These are phyloP conservation scores for Canna indica DNA, from an alignment of 176 grass and related monocot genomes.

Conservation along the genomic window DNA sequence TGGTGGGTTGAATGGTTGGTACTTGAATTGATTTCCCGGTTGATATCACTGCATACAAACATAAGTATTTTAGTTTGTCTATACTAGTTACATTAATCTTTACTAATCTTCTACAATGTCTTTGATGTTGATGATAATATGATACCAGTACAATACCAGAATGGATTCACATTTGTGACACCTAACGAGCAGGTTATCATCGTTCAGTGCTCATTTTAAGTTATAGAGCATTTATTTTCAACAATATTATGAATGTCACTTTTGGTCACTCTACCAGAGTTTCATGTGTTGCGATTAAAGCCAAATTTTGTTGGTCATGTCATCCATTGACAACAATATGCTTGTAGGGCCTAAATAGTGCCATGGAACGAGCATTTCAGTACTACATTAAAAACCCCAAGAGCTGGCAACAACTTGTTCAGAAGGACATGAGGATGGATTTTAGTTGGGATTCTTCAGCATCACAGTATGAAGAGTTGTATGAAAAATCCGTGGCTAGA, in stretches of 20 bases:
- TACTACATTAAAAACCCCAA: constrained; percentile 64
- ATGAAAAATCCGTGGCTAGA: constrained; percentile 48
- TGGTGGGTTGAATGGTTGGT: constrained; percentile 95
- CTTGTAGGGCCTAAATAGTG: constrained; percentile 49
- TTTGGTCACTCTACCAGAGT: not conserved
- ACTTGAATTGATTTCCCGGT: not conserved
- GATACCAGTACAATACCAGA: constrained; percentile 49
- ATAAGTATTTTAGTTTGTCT: constrained; percentile 13
- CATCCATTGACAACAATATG: not conserved
- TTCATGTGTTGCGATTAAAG: not conserved
- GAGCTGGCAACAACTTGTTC: constrained; percentile 60
- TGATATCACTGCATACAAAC: not conserved
- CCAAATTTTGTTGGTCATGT: not conserved
- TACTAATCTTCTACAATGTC: constrained; percentile 71
- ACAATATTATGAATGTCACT: not conserved
- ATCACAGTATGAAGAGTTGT: constrained; percentile 75
- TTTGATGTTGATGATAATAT: constrained; percentile 65
- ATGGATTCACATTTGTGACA: constrained; percentile 83
- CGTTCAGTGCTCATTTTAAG: not conserved
- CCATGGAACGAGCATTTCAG: constrained; percentile 65
- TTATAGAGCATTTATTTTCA: not conserved
- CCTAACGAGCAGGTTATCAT: constrained; percentile 62
- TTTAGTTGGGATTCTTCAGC: constrained; percentile 84
- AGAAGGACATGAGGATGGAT: constrained; percentile 74
- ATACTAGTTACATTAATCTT: not conserved